phyloP scores from a whole-genome alignment of 2,329 filamentous ascomycete genomes.

The Cladosporium oxysporum region DNA sequence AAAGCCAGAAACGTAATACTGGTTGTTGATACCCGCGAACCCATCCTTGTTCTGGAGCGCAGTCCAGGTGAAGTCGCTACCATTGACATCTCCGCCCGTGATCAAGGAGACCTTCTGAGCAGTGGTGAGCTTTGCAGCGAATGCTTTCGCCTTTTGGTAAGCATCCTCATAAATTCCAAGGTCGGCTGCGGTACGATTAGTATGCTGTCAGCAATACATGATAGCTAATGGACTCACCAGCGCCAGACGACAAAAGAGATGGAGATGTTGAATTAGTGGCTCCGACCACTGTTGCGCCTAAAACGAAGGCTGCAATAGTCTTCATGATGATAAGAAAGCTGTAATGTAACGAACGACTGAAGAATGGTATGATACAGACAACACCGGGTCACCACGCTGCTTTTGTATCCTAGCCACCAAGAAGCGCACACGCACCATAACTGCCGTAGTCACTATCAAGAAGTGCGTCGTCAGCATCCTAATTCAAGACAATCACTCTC shows the following conservation, averaged over 20 bases:
- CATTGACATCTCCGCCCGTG: slow-evolving; percentile 26
- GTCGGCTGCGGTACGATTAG: slow-evolving; percentile 10
- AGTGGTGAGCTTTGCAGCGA: slow-evolving; percentile 24
- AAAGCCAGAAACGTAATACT: slow-evolving; percentile 30
- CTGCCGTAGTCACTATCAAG: neutral
- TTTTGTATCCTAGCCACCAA: neutral
- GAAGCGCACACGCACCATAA: neutral
- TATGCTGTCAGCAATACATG: neutral
- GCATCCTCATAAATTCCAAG: slow-evolving; percentile 24
- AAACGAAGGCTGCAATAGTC: neutral
- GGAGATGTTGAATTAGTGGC: neutral
- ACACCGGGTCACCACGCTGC: neutral
- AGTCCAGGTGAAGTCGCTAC: slow-evolving; percentile 27
- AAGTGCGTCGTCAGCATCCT: neutral
- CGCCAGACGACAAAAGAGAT: neutral
- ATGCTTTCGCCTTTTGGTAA: slow-evolving; percentile 25
- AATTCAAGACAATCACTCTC: neutral
- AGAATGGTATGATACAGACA: too few relatives aligned
- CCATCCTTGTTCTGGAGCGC: slow-evolving; percentile 29
- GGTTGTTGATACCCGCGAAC: slow-evolving; percentile 28
- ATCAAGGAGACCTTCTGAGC: slow-evolving; percentile 24
- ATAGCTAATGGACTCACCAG: neutral
- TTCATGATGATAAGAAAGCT: neutral
- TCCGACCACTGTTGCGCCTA: neutral
- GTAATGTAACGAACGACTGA: neutral